Conservation (phyloP, 768 basidiomycete species). For the Hemileccinum rubropunctum region DNA sequence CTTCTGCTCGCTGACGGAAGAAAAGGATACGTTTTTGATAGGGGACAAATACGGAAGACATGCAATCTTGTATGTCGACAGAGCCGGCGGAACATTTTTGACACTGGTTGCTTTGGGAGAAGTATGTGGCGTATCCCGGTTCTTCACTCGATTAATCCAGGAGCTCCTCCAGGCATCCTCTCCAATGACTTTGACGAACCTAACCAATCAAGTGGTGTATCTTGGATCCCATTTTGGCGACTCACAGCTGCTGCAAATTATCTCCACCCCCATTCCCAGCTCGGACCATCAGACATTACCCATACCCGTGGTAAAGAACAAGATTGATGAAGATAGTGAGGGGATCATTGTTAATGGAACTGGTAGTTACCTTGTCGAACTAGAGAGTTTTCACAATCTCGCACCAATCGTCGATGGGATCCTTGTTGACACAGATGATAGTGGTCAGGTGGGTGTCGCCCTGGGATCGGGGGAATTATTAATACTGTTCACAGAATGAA, state of each 20-base stretch:
- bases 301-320: slow-evolving; percentile 49
- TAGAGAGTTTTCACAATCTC: slow-evolving; percentile 71
- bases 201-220: slow-evolving; percentile 68
- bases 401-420: slow-evolving; percentile 82
- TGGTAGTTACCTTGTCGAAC: slow-evolving; percentile 57
- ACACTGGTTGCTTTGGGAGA: slow-evolving; percentile 69
- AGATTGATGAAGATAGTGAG: slow-evolving; percentile 22
- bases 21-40: slow-evolving; percentile 49
- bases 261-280: slow-evolving; percentile 39
- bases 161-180: slow-evolving; percentile 55
- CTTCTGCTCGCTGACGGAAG: slow-evolving; percentile 50
- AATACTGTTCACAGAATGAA: slow-evolving; percentile 48
- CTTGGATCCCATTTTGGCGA: slow-evolving; percentile 82
- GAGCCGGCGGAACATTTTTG: slow-evolving; percentile 36
- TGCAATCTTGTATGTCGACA: slow-evolving; percentile 58
- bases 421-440: slow-evolving; percentile 69
- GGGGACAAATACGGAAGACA: slow-evolving; percentile 73
- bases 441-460: slow-evolving; percentile 54
- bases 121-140: slow-evolving; percentile 37
- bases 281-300: slow-evolving; percentile 45
- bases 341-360: slow-evolving; percentile 50
- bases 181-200: slow-evolving; percentile 66
- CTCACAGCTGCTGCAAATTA: slow-evolving; percentile 71
- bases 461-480: neutral
- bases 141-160: slow-evolving; percentile 7